Base-by-base conservation (phyloP, 2,329 filamentous ascomycete genomes). In the Fusarium sp. region DNA sequence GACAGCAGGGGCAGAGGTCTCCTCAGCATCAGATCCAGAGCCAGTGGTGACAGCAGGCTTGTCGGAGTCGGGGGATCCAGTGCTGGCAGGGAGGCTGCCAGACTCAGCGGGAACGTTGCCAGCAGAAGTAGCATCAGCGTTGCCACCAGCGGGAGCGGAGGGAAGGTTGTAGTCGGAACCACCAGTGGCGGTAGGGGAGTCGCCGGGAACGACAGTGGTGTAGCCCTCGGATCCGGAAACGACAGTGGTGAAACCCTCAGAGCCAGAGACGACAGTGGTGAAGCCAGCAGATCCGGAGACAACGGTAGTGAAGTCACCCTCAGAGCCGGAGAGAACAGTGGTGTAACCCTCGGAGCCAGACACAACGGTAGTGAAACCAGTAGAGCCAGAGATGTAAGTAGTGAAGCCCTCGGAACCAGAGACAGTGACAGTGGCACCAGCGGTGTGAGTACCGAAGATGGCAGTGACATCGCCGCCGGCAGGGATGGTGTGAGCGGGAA, bases 371-470 rank as follows among this genome's bases (percentile, higher is more conserved):
- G 61, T 60, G n/a, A 28, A 40, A 40, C 64, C 64, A 35, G 56
- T 35, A 60, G 64, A 67, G 13, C 64, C 64, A 57, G 65, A 46
- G 23, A 47, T 33, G 23, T 61, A 61, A 9, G 59, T 61, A 6
- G 59, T 61, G 59, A 61, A 58, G 32, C 59, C 59, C 49, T 61
- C 38, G 18, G 59, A 61, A 12, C 56, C 61, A 15, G 61, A 49
- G 19, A 64, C 54, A 28, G 56, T 60, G 28, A 60, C 61, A 3
- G 54, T 60, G 19, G 43, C 60, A 42, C 59, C 59, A 13, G 59
- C 37, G 10, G 64, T 56, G 19, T 65, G 49, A 33, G 68, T 69
- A 9, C 67, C 62, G 40, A 71, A 70, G 61, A 67, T 71, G n/a
- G 37, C 68, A 56, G 67, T 71, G 38, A 65, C 67, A 25, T 59